These are phyloP conservation scores for Basipetospora chlamydospora DNA, from an alignment of 2,329 filamentous ascomycete species.

Conservation along the genomic window DNA sequence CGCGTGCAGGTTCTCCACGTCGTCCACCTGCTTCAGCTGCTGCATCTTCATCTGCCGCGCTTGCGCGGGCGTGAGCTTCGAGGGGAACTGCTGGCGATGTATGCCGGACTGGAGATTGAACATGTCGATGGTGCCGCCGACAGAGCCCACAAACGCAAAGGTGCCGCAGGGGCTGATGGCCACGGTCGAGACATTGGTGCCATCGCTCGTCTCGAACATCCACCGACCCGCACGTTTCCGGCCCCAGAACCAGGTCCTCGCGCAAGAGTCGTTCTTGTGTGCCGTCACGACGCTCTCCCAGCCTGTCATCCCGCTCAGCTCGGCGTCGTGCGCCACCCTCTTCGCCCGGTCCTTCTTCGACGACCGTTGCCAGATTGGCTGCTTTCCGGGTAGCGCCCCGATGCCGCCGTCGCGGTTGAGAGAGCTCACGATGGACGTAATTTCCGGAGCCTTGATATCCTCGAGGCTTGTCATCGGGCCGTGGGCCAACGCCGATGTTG, in stretches of 20 bases:
- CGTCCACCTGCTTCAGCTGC: conserved; percentile 42
- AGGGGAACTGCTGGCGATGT: conserved; percentile 77
- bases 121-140: conserved; percentile 74
- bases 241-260: conserved; percentile 97
- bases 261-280: conserved; percentile 70
- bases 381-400: conserved; percentile 64
- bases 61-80: conserved; percentile 61
- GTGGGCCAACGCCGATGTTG: conserved; percentile 37
- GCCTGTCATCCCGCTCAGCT: conserved; percentile 64
- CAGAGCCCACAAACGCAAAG: conserved; percentile 81
- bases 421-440: conserved; percentile 81
- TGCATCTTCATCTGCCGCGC: conserved; percentile 60
- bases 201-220: conserved; percentile 79
- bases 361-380: conserved; percentile 66
- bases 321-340: conserved; percentile 35
- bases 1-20: conserved; percentile 39
- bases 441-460: conserved; percentile 75
- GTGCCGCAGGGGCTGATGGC: conserved; percentile 84
- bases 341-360: conserved; percentile 4
- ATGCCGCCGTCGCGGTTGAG: conserved; percentile 92
- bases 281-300: conserved; percentile 97
- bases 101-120: conserved; percentile 91
- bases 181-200: conserved; percentile 70
- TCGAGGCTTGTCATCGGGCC: conserved; percentile 53
- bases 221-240: conserved; percentile 84